A percentile compares a stretch with the other conserved stretches of the same genome.
phyloP scores from a whole-genome alignment of 371 early-diverging fungal genomes.

The Parasitella parasitica region DNA sequence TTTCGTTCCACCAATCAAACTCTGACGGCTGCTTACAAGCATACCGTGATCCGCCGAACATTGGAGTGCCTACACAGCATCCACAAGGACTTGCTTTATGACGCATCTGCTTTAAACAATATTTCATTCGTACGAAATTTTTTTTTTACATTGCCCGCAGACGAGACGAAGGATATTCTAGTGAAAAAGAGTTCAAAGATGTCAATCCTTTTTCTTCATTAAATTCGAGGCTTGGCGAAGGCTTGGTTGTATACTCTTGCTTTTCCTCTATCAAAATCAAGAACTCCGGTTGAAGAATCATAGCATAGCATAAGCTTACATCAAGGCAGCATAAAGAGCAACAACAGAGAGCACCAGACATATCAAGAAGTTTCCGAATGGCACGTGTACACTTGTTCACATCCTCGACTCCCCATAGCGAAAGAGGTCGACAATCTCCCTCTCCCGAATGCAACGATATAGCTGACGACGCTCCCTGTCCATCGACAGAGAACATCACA shows the following conservation, averaged over 20 bases:
- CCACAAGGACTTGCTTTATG: no score
- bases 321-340: not conserved
- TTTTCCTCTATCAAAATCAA: constrained; percentile 25
- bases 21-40: no score
- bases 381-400: constrained; percentile 44
- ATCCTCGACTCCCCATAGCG: constrained; percentile 14
- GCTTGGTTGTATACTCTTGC: constrained; percentile 36
- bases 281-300: constrained; percentile 33
- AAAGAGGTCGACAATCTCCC: not conserved
- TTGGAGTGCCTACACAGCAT: no score
- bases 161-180: not conserved
- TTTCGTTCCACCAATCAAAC: no score
- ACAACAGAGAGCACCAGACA: not conserved
- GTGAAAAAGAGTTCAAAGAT: no score
- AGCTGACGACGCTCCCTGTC: constrained; percentile 16
- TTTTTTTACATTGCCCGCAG: not conserved
- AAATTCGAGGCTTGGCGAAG: constrained; percentile 37
- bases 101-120: no score
- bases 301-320: not conserved
- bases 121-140: not conserved
- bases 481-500: constrained; percentile 8
- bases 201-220: constrained; percentile 1
- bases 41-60: no score
- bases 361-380: constrained; percentile 16
- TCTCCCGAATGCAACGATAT: constrained; percentile 4